Evolutionary conservation across 805 yeast species (phyloP), one percentile per base, ranked within the genome.

Genomic region (Nakazawaea wickerhamii): DNA sequence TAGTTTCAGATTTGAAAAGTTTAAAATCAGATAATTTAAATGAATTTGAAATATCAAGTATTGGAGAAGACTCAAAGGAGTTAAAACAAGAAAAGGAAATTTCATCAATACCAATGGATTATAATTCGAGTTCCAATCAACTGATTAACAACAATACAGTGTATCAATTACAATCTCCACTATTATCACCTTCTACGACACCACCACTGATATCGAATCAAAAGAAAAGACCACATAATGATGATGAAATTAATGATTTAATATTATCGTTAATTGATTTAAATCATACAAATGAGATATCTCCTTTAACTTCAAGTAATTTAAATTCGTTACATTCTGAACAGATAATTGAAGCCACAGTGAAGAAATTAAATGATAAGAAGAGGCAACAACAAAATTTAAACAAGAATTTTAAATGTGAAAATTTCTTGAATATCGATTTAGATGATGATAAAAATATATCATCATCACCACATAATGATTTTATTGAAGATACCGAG

Each of bases 1-100:
- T 71, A 6, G 75, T 71, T 3, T 59, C 69, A 9, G 71, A 68
- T 47, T 55, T 71, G 51, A 70, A 70, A 46, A 46, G 52, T 14
- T 45, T 70, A 30, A 60, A 66, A 38, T 44, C 41, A 30, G 58
- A 57, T 27, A 41, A 53, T 11, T 23, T 7, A 25, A n/a, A n/a
- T n/a, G n/a, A n/a, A n/a, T n/a, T n/a, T n/a, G n/a, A n/a, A n/a
- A n/a, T n/a, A n/a, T n/a, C n/a, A 7, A 21, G 39, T 15, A 31
- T 15, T n/a, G 21, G 21, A 26, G 30, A 41, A 18, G 20, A 25
- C 10, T 11, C 14, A 13, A 30, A 19, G 18, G 27, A 14, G 21
- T 34, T 31, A 17, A 26, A 34, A 19, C 27, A 27, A 32, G 15
- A n/a, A 5, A 44, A 44, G 30, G 41, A 25, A 13, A 32, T 38